Evolutionary conservation across 2,329 filamentous ascomycete species (phyloP).

Genomic region (Alternaria burnsii): DNA sequence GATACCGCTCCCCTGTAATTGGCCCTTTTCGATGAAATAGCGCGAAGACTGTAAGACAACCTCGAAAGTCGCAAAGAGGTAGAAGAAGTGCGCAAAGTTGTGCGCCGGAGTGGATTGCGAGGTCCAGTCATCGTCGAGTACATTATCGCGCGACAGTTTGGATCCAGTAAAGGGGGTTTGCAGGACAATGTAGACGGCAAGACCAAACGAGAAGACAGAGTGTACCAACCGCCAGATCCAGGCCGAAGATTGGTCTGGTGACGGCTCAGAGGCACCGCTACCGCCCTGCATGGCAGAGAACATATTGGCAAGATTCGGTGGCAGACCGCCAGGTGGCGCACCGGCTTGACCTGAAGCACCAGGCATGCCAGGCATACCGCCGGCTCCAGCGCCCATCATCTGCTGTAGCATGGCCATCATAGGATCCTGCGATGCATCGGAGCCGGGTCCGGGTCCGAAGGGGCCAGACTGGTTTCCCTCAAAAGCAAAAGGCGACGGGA

Average conservation of each 20-base stretch:
- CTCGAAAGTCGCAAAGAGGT: slow-evolving; percentile 81
- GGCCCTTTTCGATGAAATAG: slow-evolving; percentile 73
- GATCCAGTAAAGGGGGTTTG: slow-evolving; percentile 74
- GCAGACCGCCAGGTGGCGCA: slow-evolving; percentile 44
- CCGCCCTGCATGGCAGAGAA: slow-evolving; percentile 57
- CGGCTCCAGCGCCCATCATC: slow-evolving; percentile 65
- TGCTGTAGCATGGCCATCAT: slow-evolving; percentile 80
- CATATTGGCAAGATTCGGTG: slow-evolving; percentile 55
- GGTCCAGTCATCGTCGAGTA: slow-evolving; percentile 42
- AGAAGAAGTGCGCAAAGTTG: slow-evolving; percentile 70
- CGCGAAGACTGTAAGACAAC: slow-evolving; percentile 74
- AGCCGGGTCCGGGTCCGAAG: slow-evolving; percentile 30
- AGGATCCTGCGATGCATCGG: slow-evolving; percentile 62
- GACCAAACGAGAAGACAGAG: slow-evolving; percentile 72
- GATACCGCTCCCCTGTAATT: slow-evolving; percentile 66
- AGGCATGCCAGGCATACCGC: slow-evolving; percentile 49
- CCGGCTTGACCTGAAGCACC: slow-evolving; percentile 35
- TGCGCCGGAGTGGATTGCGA: slow-evolving; percentile 48
- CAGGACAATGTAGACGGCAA: slow-evolving; percentile 75
- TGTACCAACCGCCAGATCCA: slow-evolving; percentile 78
- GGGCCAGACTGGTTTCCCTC: slow-evolving; percentile 31
- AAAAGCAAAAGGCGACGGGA: slow-evolving; percentile 48
- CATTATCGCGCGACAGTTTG: slow-evolving; percentile 62
- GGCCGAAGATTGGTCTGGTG: slow-evolving; percentile 54
- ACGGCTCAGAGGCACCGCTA: slow-evolving; percentile 44